A percentile compares a stretch with the other conserved stretches of the same genome.
Evolutionary conservation across 352 stramenopile species (phyloP).

Genomic region (Thraustochytrium striatum): DNA sequence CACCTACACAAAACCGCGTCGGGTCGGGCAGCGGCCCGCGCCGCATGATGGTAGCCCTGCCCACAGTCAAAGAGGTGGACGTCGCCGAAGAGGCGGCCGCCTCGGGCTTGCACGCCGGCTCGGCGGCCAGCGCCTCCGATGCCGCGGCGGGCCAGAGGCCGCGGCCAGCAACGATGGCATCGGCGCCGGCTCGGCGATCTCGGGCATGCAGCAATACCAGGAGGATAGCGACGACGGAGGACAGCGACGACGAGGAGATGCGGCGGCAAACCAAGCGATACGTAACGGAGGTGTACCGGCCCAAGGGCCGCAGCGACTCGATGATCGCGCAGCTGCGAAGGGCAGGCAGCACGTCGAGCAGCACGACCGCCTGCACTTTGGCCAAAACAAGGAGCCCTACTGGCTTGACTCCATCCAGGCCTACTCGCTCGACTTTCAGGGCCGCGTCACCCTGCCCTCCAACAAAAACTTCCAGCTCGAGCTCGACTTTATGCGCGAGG

Average conservation of each 20-base stretch:
- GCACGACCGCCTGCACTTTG: background rate
- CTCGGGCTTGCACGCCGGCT: too few species aligned
- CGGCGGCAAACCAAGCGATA: background rate
- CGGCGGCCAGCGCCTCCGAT: too few species aligned
- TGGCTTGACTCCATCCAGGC: conserved; percentile 43
- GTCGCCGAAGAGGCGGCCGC: background rate
- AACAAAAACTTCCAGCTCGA: conserved; percentile 50
- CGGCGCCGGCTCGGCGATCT: background rate
- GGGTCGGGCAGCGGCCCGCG: background rate
- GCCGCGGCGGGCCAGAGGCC: too few species aligned
- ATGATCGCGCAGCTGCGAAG: too few species aligned
- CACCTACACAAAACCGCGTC: conserved; percentile 32
- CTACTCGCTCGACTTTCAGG: conserved; percentile 47
- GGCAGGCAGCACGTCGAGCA: background rate
- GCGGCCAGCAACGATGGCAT: background rate
- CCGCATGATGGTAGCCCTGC: background rate
- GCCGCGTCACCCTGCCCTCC: conserved; percentile 32
- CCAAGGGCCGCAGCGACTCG: background rate
- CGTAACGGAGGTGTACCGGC: background rate
- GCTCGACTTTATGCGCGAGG: background rate
- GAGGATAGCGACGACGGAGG: conserved; percentile 24
- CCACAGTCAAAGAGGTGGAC: background rate
- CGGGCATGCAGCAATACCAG: too few species aligned
- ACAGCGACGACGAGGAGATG: conserved; percentile 6
- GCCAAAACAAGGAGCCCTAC: conserved; percentile 45